Evolutionary conservation across 331 rosid genomes (phyloP), one percentile per base, ranked within the genome.

Genomic region (Malus hybrid): DNA sequence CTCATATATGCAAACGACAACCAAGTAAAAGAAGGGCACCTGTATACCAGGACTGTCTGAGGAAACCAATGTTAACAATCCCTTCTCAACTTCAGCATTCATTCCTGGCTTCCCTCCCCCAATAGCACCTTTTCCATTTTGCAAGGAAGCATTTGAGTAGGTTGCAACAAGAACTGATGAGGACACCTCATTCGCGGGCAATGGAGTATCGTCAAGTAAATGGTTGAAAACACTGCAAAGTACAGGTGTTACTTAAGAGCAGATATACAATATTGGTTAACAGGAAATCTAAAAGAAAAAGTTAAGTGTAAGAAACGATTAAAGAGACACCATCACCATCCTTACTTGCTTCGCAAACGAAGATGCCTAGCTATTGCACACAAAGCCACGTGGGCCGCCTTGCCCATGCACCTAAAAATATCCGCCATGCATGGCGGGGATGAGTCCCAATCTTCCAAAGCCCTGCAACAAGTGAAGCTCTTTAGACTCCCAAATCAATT

Each of bases 381-480:
- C 77, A 95, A 80, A 48, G 96, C 89, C 67, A 77, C 83, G 54
- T 90, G 97, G 76, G 97, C 89, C 5, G 86, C 99, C 88, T 86
- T 94, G 72, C 99, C 99, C 97, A 95, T 90, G 83, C 97, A 95
- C 87, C 93, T 85, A 78, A 87, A 95, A 31, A 86, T 78, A 76
- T 95, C 99, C 69, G 93, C 86, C 97, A 92, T 86, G 76, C 99
- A 87, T 4, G 99, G 99, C 10, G 99, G 99, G 46, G 96, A 92
- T 34, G 92, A 92, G 82, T 95, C 97, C 86, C 93, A 92, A 80
- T 92, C 97, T 86, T 95, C 99, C 84, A 92, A 75, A 60, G 93
- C 90, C 90, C 99, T 95, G 82, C 84, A 88, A 80, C 73, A 81
- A 55, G 16, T 22, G n/a, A 24, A 62, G 69, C 73, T 46, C 73